Conservation (phyloP, 768 basidiomycete genomes). For the Pleurotus pulmonarius region DNA sequence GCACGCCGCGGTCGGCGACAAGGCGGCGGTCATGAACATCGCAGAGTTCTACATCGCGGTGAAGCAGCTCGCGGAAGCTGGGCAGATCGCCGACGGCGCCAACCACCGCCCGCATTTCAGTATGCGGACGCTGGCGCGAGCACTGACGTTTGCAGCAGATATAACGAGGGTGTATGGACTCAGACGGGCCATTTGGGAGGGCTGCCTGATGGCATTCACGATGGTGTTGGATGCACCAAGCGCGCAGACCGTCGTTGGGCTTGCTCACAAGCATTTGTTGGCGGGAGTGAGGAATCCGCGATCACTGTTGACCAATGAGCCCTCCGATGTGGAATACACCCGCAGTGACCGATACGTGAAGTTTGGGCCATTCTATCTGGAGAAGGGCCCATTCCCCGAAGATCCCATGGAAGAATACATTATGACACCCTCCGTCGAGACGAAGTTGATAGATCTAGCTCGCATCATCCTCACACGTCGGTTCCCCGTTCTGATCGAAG, state of each 20-base stretch:
- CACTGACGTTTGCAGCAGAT: slow-evolving; percentile 86
- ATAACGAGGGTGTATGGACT: slow-evolving; percentile 74
- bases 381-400: slow-evolving; percentile 65
- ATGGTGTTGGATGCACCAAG: slow-evolving; percentile 85
- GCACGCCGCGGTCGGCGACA: slow-evolving; percentile 76
- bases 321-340: slow-evolving; percentile 44
- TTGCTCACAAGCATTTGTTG: slow-evolving; percentile 79
- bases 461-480: slow-evolving; percentile 83
- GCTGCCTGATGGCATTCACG: slow-evolving; percentile 96
- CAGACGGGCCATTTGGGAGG: slow-evolving; percentile 90
- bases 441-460: slow-evolving; percentile 91
- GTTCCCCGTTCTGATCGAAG: slow-evolving; percentile 96
- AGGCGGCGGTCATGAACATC: slow-evolving; percentile 82
- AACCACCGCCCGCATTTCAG: slow-evolving; percentile 94
- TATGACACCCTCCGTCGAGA: slow-evolving; percentile 92
- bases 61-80: slow-evolving; percentile 67
- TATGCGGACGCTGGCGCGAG: slow-evolving; percentile 92
- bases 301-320: slow-evolving; percentile 71
- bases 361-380: slow-evolving; percentile 89
- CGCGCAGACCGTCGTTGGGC: slow-evolving; percentile 54
- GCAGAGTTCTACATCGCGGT: slow-evolving; percentile 87
- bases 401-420: slow-evolving; percentile 80
- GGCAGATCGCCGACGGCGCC: slow-evolving; percentile 87
- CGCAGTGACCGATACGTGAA: slow-evolving; percentile 62
- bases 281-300: slow-evolving; percentile 74